Evolutionary conservation across 169 alveolate species (phyloP), one percentile per base, ranked within the genome.

Genomic region (Theileria orientalis): DNA sequence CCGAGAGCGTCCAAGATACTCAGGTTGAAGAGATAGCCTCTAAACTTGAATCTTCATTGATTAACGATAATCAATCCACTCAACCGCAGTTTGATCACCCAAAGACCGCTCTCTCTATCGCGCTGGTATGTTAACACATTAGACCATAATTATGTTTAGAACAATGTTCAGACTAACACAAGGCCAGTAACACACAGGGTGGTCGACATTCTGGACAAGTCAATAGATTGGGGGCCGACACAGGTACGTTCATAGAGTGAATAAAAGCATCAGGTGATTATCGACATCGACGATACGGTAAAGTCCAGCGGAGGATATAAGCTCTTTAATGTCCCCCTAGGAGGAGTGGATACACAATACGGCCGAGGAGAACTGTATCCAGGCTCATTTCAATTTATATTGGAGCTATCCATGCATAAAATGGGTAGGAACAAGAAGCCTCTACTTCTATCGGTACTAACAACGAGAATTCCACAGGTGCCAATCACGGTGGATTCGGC

Each of bases 401-500:
- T 91, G 57, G 95, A 91, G 56, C 77, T 91, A 21, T 83, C 95
- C 3, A 87, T 69, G 86, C 69, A 86, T 83, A 82, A 89, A 42
- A 71, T 85, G 73, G 84, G 91, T 29, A 25, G 73, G 21, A 76
- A 83, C 73, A 69, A 86, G 6, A 78, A 87, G 49, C 95, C 95
- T 9, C 72, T 91, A 23, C 73, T 91, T 29, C 72, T 90, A 40
- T 92, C 93, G n/a, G 95, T 91, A 0, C 84, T 91, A 35, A 91
- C 95, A 11, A 92, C 95, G 8, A 75, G 95, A 51, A 91, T 91
- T n/a, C 95, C 95, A 0, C 95, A 91, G 88, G 86, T 78, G 0
- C 95, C 95, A 1, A 90, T 91, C 35, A 89, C 93, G 23, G 92
- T 71, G 29, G 95, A 91, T 60, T 87, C 93, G 19, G 72, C 80